Base-by-base conservation (phyloP, 2,329 filamentous ascomycete genomes). In the Microcyclospora tardicrescens region DNA sequence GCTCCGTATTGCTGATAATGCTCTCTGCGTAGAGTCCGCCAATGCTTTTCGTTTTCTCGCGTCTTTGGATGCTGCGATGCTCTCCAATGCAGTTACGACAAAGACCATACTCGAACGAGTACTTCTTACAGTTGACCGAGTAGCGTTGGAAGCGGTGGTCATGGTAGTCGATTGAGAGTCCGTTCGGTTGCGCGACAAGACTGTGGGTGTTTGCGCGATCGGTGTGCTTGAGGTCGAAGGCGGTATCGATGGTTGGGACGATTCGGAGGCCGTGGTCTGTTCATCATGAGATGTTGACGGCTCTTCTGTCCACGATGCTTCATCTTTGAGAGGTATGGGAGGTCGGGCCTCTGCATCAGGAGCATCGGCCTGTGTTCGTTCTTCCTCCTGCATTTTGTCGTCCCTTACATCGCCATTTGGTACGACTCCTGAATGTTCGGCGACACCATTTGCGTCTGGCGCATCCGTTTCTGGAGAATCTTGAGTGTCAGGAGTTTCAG, bases 91-190 rank as follows among this genome's bases (percentile, higher is more conserved):
- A 56, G 84, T 87, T 56, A 93, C 79, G 54, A 98, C 85, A 60
- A 98, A 98, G 54, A 95, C 87, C 55, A 93, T 79, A 50, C 91
- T 96, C 72, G 81, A 93, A 68, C 93, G 81, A 52, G 77, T 81
- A 58, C 77, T 73, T 16, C 49, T 36, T 13, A 47, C 43, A 11
- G 55, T 54, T 54, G 68, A 67, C 33, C 69, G 62, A 11, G 67
- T 68, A 16, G 67, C 66, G 27, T 61, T 62, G 29, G 67, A 66
- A 3, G 53, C 52, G n/a, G 49, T 52, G 10, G 67, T 69, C 3
- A 67, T 63, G 14, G 69, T 70, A 2, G 74, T 77, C 13, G 75
- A 77, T 45, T 72, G 66, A 24, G 75, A 78, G 56, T 77, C 74
- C 12, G 75, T 77, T 41, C 75, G 67, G 40, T 64, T 52, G 40